Base-by-base conservation (phyloP, 768 basidiomycete genomes). In the Suillus decipiens region DNA sequence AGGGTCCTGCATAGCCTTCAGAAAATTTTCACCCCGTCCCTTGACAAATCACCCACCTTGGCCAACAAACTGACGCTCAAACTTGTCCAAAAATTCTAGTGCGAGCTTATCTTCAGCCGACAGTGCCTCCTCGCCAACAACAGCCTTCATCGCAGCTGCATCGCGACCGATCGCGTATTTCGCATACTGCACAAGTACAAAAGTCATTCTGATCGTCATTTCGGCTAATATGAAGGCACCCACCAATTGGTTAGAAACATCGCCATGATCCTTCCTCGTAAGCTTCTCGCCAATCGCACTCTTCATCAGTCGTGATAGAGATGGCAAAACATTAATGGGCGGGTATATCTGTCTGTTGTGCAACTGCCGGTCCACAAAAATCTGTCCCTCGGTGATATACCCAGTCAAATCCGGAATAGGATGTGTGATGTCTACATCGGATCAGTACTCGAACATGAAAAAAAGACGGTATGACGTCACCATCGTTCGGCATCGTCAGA, bases 401-500 rank as follows among this genome's bases (percentile, higher is more conserved):
- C 97, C 97, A 67, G 96, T 99, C 77, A 99, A 83, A 86, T 98
- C 96, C 73, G 96, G 96, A 78, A 99, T 98, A 64, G 97, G 97
- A 79, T 99, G 97, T n/a, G 97, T 99, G 77, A 99, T 99, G 83
- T 99, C 96, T 98, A 70, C 1, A 31, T 48, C 48, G 48, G 60
- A 24, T 74, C 71, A 76, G 70, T 53, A 58, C 48, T 34, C 36
- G 65, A 69, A 51, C 64, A 61, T 64, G 66, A 8, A 60, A 64
- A 59, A 69, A 63, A 15, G 2, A 3, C 48, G 14, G 34, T 41
- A 57, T 47, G 58, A 68, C 76, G 84, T 80, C 79, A 93, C 95
- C 96, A 77, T 99, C 97, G 79, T 99, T 99, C 31, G 97, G 97
- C 97, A 99, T 99, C 64, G 97, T 99, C 61, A 99, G 84, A 72